These are phyloP conservation scores for Globisporangium cederbergense DNA, from an alignment of 352 stramenopile genomes.

Conservation along the genomic window DNA sequence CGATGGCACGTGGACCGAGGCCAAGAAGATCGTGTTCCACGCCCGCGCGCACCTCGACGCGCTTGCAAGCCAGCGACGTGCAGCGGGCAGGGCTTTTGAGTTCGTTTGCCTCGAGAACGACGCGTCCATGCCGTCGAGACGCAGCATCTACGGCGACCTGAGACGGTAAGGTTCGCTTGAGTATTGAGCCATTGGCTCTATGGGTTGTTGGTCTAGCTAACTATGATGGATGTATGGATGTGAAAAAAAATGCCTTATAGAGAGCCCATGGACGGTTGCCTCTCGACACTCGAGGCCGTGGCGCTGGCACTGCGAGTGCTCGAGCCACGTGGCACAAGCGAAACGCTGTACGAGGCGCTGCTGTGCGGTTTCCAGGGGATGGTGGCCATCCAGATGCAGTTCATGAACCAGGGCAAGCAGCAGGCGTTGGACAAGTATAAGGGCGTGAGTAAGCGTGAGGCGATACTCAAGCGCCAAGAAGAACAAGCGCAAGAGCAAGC, in stretches of 20 bases:
- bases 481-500: slow-evolving; percentile 11
- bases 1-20: slow-evolving; percentile 79
- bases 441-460: slow-evolving; percentile 40
- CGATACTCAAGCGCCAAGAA: slow-evolving; percentile 22
- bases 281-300: slow-evolving; percentile 76
- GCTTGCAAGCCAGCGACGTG: slow-evolving; percentile 24
- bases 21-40: slow-evolving; percentile 70
- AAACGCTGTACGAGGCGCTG: slow-evolving; percentile 26
- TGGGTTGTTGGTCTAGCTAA: not conserved
- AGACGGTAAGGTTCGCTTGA: slow-evolving; percentile 23
- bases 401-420: slow-evolving; percentile 26
- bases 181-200: not conserved
- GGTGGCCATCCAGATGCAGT: slow-evolving; percentile 53
- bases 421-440: slow-evolving; percentile 33
- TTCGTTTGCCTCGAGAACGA: slow-evolving; percentile 45
- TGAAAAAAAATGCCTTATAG: slow-evolving; percentile 18
- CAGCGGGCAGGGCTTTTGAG: slow-evolving; percentile 27
- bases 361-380: slow-evolving; percentile 48
- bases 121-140: not conserved
- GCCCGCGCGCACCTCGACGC: slow-evolving; percentile 38
- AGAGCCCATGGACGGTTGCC: slow-evolving; percentile 68
- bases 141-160: slow-evolving; percentile 67
- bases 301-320: slow-evolving; percentile 41
- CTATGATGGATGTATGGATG: not conserved
- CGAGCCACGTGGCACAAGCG: slow-evolving; percentile 25